phyloP scores from a whole-genome alignment of 2,329 filamentous ascomycete species.

The Talaromyces piceae region DNA sequence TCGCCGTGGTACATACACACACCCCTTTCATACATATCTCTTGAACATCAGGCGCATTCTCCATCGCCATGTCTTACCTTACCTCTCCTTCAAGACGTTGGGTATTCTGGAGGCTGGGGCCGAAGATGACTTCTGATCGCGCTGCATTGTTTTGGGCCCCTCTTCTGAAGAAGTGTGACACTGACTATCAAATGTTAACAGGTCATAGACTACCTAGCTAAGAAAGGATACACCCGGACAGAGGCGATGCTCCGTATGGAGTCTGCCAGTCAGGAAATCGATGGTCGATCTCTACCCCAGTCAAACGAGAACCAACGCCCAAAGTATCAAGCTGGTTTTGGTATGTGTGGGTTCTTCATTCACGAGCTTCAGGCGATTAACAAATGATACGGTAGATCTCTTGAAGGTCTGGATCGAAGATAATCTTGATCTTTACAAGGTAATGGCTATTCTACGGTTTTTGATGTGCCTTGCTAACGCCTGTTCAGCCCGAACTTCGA shows the following conservation, averaged over 20 bases:
- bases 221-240: constrained; percentile 88
- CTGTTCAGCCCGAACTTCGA: constrained; percentile 66
- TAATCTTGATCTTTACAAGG: constrained; percentile 89
- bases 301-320: constrained; percentile 65
- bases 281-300: constrained; percentile 65
- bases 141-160: neutral
- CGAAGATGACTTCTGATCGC: too few species aligned
- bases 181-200: constrained; percentile 23
- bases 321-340: constrained; percentile 69
- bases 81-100: too few species aligned
- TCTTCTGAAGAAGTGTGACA: too few species aligned
- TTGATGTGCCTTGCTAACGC: neutral
- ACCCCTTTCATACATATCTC: neutral
- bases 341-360: constrained; percentile 25
- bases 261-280: constrained; percentile 72
- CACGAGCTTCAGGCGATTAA: constrained; percentile 11
- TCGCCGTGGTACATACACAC: neutral
- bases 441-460: constrained; percentile 26
- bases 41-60: neutral
- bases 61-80: too few species aligned
- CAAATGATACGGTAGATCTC: constrained; percentile 41
- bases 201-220: constrained; percentile 91
- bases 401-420: constrained; percentile 82
- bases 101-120: too few species aligned
- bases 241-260: constrained; percentile 90